Conservation (phyloP, 352 stramenopile genomes). For the Phytophthora hibernalis region DNA sequence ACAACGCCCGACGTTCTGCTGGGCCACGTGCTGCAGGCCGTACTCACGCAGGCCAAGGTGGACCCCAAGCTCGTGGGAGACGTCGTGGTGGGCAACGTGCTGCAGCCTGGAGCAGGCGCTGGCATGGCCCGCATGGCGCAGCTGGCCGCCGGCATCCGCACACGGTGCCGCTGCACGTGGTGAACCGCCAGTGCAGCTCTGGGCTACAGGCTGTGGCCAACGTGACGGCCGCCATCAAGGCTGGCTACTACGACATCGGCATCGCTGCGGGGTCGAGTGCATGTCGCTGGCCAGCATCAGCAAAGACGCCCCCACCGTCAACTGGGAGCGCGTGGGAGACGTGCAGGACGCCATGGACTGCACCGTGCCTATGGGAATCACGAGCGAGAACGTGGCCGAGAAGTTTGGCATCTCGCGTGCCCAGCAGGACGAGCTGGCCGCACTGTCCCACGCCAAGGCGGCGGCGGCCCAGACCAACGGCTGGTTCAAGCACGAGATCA, state of each 20-base stretch:
- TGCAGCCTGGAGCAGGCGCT: constrained; percentile 79
- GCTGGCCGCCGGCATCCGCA: constrained; percentile 81
- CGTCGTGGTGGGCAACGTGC: constrained; percentile 88
- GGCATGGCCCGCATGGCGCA: constrained; percentile 86
- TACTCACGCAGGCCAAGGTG: constrained; percentile 87
- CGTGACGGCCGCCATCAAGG: constrained; percentile 79
- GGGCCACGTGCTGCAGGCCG: constrained; percentile 79
- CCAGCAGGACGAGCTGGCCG: constrained; percentile 84
- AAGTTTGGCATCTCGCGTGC: constrained; percentile 75
- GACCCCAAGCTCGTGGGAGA: constrained; percentile 80
- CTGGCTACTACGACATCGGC: constrained; percentile 86
- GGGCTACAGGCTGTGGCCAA: constrained; percentile 87
- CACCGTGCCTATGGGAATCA: constrained; percentile 87
- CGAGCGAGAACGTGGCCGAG: constrained; percentile 88
- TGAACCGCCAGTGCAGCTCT: constrained; percentile 91
- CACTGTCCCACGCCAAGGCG: constrained; percentile 80
- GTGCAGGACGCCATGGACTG: constrained; percentile 85
- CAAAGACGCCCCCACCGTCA: constrained; percentile 58
- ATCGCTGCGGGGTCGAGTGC: constrained; percentile 89
- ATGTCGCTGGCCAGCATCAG: constrained; percentile 81
- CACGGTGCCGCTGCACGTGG: constrained; percentile 70
- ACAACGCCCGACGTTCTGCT: constrained; percentile 92
- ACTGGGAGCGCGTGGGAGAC: constrained; percentile 59
- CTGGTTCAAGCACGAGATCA: constrained; percentile 92
- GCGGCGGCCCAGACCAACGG: constrained; percentile 74